Evolutionary conservation across 331 rosid species (phyloP).

Genomic region (Dryas integrifolia): DNA sequence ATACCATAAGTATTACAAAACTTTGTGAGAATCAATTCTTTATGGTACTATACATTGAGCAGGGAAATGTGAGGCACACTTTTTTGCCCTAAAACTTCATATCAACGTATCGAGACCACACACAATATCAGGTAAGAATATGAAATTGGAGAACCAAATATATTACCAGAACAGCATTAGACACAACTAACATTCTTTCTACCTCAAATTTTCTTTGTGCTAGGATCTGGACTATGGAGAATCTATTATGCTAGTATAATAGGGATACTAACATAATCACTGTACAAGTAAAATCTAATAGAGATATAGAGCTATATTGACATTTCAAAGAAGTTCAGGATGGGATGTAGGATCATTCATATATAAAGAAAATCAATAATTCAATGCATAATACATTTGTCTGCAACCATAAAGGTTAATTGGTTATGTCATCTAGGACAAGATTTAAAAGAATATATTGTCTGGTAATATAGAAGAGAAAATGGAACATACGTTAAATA

Average conservation of each 20-base stretch:
- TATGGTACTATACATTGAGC: no score
- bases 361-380: not conserved
- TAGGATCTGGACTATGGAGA: not conserved
- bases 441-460: not conserved
- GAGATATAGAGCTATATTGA: not conserved
- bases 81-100: slow-evolving; percentile 4
- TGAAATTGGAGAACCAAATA: not conserved
- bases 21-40: not conserved
- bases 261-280: not conserved
- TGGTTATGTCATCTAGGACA: slow-evolving; percentile 6
- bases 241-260: not conserved
- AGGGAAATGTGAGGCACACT: not conserved
- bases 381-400: not conserved
- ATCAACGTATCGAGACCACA: not conserved
- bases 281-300: not conserved
- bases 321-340: not conserved
- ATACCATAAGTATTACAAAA: not conserved
- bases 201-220: not conserved
- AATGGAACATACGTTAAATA: slow-evolving; percentile 62
- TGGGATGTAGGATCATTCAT: not conserved
- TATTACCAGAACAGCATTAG: not conserved
- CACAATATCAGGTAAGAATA: not conserved
- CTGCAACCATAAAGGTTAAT: not conserved
- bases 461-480: slow-evolving; percentile 5
- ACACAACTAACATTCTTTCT: not conserved